Evolutionary conservation across 2,329 filamentous ascomycete species (phyloP).

Genomic region (Pyrenophora teres): DNA sequence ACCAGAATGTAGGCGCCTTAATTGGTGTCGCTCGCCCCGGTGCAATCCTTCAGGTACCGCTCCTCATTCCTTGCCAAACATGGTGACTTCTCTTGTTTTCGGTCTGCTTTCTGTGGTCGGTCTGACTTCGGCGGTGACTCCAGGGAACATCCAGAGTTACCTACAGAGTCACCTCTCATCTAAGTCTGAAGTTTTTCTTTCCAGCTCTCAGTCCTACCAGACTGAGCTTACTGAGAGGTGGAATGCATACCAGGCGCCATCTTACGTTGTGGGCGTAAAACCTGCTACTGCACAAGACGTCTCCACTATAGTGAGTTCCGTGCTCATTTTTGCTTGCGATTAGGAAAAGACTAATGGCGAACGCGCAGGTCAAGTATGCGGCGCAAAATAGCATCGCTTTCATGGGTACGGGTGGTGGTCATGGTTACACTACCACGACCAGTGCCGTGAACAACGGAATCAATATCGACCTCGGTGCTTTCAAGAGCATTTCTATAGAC

Average conservation of each 20-base stretch:
- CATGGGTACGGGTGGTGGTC: conserved; percentile 6
- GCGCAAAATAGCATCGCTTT: conserved; percentile 2
- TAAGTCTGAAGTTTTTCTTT: neutral
- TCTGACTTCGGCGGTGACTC: neutral
- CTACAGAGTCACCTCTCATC: neutral
- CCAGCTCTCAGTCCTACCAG: neutral
- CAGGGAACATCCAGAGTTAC: conserved; percentile 1
- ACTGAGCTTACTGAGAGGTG: conserved; percentile 2
- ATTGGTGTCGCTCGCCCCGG: neutral
- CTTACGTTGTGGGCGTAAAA: conserved; percentile 6
- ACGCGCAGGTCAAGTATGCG: conserved; percentile 1
- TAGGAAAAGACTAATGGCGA: neutral
- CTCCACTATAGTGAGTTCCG: neutral
- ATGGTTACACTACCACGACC: conserved; percentile 4
- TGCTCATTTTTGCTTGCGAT: neutral
- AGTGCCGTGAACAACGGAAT: neutral
- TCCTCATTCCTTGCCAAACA: neutral
- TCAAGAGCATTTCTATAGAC: neutral
- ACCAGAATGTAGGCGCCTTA: neutral
- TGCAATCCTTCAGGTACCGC: neutral
- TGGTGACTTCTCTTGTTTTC: neutral
- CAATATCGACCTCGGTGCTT: neutral
- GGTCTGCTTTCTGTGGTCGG: neutral
- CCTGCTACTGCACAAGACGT: conserved; percentile 4
- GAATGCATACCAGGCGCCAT: conserved; percentile 3